Evolutionary conservation across 1,284 basidiomycete genomes (phyloP), one percentile per base, ranked within the genome.

Genomic region (Termitomyces sp.): DNA sequence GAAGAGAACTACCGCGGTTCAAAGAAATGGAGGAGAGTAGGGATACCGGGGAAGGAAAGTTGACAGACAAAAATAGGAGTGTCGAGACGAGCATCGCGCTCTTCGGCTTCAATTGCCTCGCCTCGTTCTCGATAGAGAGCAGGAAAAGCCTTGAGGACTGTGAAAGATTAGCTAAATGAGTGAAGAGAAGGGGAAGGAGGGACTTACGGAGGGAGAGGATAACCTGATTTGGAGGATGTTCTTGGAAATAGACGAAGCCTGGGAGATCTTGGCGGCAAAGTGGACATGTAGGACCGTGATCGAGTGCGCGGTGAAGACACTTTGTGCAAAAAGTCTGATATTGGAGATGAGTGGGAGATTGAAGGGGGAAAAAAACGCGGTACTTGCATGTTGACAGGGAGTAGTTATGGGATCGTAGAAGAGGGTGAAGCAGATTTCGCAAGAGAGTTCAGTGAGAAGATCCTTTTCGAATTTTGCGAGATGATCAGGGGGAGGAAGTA

Each of bases 51-150:
- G 72, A 96, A 97, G 41, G 86, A 84, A 45, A 97, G 82, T 48
- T 91, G 89, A 66, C 88, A 92, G 57, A 95, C 84, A 62, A 97
- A 94, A 58, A 98, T 87, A 43, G 95, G 93, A 11, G 91, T 94
- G 64, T 93, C 84, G 49, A 95, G 78, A 26, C 86, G 77, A 5
- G 83, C 77, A 62, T 91, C 80, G 46, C 83, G 84, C 66, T 91
- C 89, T 62, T 92, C 91, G 45, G 80, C 77, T 57, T 86, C 83
- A 46, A 91, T 79, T 14, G 77, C 70, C 7, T 74, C 69, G 21
- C 77, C 79, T 34, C 91, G 71, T 50, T 72, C 73, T 33, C 66
- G 54, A 59, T 76, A 76, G 6, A 74, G 71, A 24, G 72, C 73
- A 5, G 85, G 80, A 64, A 86, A 89, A 1, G 79, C 79, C 56